Evolutionary conservation across 2,329 filamentous ascomycete genomes (phyloP).

Genomic region (Cercospora nicotianae): DNA sequence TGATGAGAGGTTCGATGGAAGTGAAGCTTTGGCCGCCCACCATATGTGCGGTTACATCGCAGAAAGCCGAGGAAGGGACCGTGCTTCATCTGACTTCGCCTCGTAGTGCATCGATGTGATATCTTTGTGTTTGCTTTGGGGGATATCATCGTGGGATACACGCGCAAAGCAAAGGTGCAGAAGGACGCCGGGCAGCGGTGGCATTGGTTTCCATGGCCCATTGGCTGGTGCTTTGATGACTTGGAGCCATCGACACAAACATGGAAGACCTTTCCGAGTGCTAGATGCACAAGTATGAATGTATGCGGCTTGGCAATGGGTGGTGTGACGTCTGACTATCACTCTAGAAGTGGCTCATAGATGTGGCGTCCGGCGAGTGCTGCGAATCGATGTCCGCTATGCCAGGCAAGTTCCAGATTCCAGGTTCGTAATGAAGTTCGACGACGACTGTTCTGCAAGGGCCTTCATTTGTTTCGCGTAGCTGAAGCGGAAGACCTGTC

Average conservation of each 20-base stretch:
- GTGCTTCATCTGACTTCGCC: background rate
- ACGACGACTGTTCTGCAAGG: background rate
- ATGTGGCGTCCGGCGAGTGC: background rate
- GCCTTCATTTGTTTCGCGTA: background rate
- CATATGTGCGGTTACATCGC: background rate
- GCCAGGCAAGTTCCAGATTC: background rate
- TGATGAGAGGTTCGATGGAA: background rate
- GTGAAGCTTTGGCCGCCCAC: background rate
- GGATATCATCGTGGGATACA: background rate
- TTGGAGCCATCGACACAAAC: no score
- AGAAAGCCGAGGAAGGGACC: background rate
- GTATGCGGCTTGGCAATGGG: no score
- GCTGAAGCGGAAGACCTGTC: background rate
- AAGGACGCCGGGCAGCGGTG: background rate
- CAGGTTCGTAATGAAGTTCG: background rate
- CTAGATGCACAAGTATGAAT: no score
- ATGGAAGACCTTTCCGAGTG: no score
- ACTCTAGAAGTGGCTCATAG: no score
- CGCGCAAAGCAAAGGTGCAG: background rate
- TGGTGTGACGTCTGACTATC: no score
- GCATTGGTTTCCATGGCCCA: background rate
- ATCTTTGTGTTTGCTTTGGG: background rate
- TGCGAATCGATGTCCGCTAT: background rate
- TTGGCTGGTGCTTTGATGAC: no score
- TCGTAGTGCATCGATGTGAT: background rate